Evolutionary conservation across 1,284 basidiomycete species (phyloP).

Genomic region (Leccinum griseonigrum): DNA sequence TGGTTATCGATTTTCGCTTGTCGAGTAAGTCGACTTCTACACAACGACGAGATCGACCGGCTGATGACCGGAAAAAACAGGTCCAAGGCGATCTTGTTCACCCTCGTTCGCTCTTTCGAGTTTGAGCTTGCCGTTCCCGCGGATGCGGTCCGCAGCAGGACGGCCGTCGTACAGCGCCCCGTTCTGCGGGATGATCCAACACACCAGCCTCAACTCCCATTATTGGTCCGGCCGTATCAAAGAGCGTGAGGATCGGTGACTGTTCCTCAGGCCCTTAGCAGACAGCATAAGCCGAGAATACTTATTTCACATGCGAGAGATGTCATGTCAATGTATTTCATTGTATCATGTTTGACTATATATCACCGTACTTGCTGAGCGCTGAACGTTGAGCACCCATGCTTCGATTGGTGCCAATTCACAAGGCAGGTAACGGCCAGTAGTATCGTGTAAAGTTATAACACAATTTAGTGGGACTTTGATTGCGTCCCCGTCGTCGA

Average conservation of each 20-base stretch:
- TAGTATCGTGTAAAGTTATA: no score
- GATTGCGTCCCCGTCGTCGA: no score
- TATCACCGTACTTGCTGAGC: no score
- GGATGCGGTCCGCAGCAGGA: conserved; percentile 39
- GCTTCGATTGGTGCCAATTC: no score
- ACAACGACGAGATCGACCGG: neutral
- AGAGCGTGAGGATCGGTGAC: neutral
- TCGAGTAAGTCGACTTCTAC: conserved; percentile 45
- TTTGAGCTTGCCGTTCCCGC: conserved; percentile 49
- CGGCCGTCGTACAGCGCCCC: conserved; percentile 40
- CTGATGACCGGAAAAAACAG: neutral
- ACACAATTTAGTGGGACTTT: no score
- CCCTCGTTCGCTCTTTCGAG: conserved; percentile 52
- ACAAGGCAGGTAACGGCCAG: no score
- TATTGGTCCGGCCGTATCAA: conserved; percentile 16
- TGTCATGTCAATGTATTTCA: no score
- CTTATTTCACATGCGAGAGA: neutral
- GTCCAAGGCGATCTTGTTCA: conserved; percentile 24
- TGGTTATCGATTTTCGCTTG: conserved; percentile 71
- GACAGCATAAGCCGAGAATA: neutral
- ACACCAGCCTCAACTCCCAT: conserved; percentile 16
- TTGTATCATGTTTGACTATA: neutral
- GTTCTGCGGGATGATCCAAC: conserved; percentile 26
- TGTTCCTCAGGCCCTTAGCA: neutral
- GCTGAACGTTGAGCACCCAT: no score